Percentiles rank a stretch among this genome's conserved stretches.
Conservation (phyloP, 2,329 filamentous ascomycete species). For the Colletotrichum chlorophyti region DNA sequence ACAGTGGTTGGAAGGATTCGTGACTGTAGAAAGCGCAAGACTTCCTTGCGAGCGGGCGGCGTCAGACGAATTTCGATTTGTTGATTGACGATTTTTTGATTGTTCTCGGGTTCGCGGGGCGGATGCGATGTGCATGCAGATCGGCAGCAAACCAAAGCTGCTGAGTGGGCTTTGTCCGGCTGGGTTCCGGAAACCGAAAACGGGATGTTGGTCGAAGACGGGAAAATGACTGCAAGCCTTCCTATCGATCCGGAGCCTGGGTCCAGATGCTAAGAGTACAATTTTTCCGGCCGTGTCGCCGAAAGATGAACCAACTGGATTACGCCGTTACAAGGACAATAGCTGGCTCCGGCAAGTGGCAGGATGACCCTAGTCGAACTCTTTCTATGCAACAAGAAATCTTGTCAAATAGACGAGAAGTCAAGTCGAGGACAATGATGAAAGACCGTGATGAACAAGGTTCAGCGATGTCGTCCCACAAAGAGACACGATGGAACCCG, state of each 20-base stretch:
- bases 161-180: slow-evolving; percentile 20
- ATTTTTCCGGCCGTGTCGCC: slow-evolving; percentile 19
- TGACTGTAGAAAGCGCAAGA: neutral
- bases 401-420: neutral
- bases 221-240: slow-evolving; percentile 7
- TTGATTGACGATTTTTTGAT: slow-evolving; percentile 22
- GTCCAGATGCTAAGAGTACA: neutral
- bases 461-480: slow-evolving; percentile 1
- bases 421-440: slow-evolving; percentile 6
- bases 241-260: slow-evolving; percentile 6
- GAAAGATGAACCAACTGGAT: neutral
- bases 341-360: neutral
- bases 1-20: neutral
- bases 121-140: neutral
- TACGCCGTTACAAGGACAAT: neutral
- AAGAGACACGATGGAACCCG: slow-evolving; percentile 1
- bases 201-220: slow-evolving; percentile 21
- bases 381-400: slow-evolving; percentile 16
- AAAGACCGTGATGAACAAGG: neutral
- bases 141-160: slow-evolving; percentile 5
- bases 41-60: slow-evolving; percentile 21
- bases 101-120: slow-evolving; percentile 13
- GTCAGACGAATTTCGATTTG: slow-evolving; percentile 22
- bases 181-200: slow-evolving; percentile 21
- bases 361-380: slow-evolving; percentile 4